Evolutionary conservation across 768 basidiomycete species (phyloP).

Genomic region (Leccinum fibrillosum): DNA sequence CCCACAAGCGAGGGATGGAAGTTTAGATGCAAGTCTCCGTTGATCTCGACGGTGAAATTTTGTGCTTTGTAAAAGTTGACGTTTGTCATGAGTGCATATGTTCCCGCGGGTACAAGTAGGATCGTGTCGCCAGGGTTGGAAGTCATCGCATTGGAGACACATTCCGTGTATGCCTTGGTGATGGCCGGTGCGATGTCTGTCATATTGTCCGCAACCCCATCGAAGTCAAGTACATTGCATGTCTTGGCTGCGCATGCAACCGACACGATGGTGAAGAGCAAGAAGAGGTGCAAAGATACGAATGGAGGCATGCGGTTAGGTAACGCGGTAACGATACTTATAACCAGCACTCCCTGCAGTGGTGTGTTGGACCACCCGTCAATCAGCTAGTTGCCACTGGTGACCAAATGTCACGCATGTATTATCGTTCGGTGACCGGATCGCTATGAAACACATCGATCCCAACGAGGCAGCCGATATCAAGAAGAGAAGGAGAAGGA

Average conservation of each 20-base stretch:
- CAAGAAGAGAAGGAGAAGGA: not conserved
- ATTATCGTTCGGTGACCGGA: no score
- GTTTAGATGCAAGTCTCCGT: slow-evolving; percentile 2
- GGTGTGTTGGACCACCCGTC: not conserved
- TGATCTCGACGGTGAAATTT: slow-evolving; percentile 1
- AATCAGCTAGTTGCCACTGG: not conserved
- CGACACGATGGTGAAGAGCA: not conserved
- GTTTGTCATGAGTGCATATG: not conserved
- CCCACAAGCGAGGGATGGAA: not conserved
- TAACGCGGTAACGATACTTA: not conserved
- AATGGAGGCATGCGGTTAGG: not conserved
- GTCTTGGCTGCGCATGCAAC: slow-evolving; percentile 1
- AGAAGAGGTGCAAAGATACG: not conserved
- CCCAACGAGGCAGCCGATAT: no score
- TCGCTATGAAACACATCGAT: no score
- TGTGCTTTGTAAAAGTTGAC: not conserved
- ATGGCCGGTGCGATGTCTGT: slow-evolving; percentile 6
- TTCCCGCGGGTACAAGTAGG: slow-evolving; percentile 6
- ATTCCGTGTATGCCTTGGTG: not conserved
- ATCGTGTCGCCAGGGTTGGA: slow-evolving; percentile 1
- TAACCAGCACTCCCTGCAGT: not conserved
- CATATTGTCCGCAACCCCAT: slow-evolving; percentile 7
- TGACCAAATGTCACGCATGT: not conserved
- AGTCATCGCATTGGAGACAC: not conserved
- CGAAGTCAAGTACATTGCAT: slow-evolving; percentile 7